Evolutionary conservation across 2,329 filamentous ascomycete genomes (phyloP), one percentile per base, ranked within the genome.

Genomic region (Ophiocordyceps robertsii): DNA sequence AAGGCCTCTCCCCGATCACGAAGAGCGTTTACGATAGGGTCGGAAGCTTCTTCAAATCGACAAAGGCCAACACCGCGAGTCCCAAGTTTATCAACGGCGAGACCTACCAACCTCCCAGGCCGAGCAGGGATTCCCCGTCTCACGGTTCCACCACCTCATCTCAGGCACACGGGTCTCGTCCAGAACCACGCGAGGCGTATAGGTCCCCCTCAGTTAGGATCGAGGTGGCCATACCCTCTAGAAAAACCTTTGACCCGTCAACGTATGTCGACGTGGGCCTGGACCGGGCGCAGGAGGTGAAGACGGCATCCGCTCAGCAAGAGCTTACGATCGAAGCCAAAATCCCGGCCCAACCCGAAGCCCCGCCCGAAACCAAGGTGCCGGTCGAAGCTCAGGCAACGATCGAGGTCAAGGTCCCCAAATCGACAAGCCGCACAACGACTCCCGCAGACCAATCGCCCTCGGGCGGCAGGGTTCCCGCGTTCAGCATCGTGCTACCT

Each of bases 401-500:
- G 12, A 16, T 16, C n/a, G 33, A 36, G 10, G 17, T 17, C 33
- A 40, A 45, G 11, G 47, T 24, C 29, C 43, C 41, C 2, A 14
- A 33, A 13, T 45, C 47, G 10, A 46, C 47, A 30, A 43, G 30
- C 13, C 43, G 44, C 5, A 42, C 44, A 10, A 46, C 51, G 5
- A 29, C 39, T 30, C 16, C 44, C 30, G 38, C 33, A 11, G 40
- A 51, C 12, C 41, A 21, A 17, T 33, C 40, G 3, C 41, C 46
- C 9, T 39, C 49, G 10, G 16, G 38, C 16, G 44, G 37, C 0
- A 53, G 52, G 37, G 53, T 46, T 37, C 39, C 44, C 8, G 50
- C 49, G 1, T 67, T 77, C 39, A 62, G 62, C 17, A 67, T 76
- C n/a, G 71, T 77, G 47, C 54, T 77, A 11, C 57, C 60, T 1